Base-by-base conservation (phyloP, 2,329 filamentous ascomycete genomes). In the Fusarium bactridioides region DNA sequence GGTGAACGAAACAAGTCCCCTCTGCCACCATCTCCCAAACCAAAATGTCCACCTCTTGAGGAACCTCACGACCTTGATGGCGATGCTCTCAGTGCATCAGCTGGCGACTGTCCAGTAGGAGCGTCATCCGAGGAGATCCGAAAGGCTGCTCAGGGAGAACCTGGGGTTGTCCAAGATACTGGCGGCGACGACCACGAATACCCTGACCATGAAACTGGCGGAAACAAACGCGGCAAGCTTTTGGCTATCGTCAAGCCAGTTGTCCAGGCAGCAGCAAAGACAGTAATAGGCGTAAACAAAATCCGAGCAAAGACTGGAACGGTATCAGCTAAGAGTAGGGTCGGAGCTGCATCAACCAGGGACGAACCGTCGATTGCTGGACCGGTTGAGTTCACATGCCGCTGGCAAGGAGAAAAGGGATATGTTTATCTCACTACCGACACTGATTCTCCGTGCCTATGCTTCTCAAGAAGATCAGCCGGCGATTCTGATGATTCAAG, bases 1-100 rank as follows among this genome's bases (percentile, higher is more conserved):
- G 92, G 92, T 54, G 93, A 95, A 80, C 88, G 88, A 4, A 94
- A 94, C 79, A 91, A 92, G 64, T 89, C 92, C 4, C 93, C 93
- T 1, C 81, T 95, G 0, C 91, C 91, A 3, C 89, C 86, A 0
- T 84, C 85, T 0, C 63, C 67, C 0, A 4, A 15, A 4, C 8
- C 51, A 6, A 40, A 60, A 15, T 10, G 15, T 0, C 12, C 51
- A 19, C 47, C 65, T 4, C 31, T 21, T 4, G 16, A 58, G 5
- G n/a, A 47, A 9, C 10, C 19, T 7, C 45, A 16, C 16, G 5
- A 10, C 2, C 60, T 68, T 16, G 29, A 50, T 7, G 19, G n/a
- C 0, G 66, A 77, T 9, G 76, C 83, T 1, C 83, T 87, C 47
- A 81, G 84, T 4, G 82, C 85, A 5, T 80, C 79, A 1, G 77